Evolutionary conservation across 345 rosid genomes (phyloP).

Genomic region (Eucalyptus pauciflora): DNA sequence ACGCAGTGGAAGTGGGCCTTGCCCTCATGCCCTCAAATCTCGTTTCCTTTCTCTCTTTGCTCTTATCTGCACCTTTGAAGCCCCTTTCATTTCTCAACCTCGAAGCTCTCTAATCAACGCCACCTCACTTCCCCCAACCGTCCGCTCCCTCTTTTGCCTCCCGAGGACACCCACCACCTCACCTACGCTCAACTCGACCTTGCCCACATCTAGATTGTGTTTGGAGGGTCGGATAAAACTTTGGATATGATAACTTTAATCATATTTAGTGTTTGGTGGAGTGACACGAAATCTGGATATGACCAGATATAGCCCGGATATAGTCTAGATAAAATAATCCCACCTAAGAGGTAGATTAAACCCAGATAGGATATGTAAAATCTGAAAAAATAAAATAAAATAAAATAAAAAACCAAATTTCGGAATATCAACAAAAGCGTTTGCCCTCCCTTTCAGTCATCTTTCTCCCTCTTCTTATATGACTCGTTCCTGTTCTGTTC

Average conservation of each 20-base stretch:
- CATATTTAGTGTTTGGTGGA: too few relatives aligned
- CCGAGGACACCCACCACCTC: conserved; percentile 31
- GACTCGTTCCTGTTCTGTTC: not conserved
- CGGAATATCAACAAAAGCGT: not conserved
- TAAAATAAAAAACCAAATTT: too few relatives aligned
- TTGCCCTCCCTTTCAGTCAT: not conserved
- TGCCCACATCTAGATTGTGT: too few relatives aligned
- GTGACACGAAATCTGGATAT: fast-evolving
- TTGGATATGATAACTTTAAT: fast-evolving
- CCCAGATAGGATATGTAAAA: fast-evolving
- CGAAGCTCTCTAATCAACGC: not conserved
- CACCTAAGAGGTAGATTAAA: not conserved
- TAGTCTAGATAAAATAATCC: too few relatives aligned
- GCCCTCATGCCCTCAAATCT: too few relatives aligned
- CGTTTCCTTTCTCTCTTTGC: too few relatives aligned
- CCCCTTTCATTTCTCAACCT: too few relatives aligned
- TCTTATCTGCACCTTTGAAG: too few relatives aligned
- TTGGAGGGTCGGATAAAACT: fast-evolving
- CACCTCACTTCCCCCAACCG: conserved; percentile 5
- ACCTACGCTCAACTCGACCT: fast-evolving
- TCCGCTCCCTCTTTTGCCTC: not conserved
- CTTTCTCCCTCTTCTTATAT: not conserved
- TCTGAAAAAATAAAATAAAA: too few relatives aligned
- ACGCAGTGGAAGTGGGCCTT: too few relatives aligned
- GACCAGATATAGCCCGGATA: fast-evolving